A percentile compares a stretch with the other conserved stretches of the same genome.
Conservation (phyloP, 768 basidiomycete genomes). For the Hygrophorus russula region DNA sequence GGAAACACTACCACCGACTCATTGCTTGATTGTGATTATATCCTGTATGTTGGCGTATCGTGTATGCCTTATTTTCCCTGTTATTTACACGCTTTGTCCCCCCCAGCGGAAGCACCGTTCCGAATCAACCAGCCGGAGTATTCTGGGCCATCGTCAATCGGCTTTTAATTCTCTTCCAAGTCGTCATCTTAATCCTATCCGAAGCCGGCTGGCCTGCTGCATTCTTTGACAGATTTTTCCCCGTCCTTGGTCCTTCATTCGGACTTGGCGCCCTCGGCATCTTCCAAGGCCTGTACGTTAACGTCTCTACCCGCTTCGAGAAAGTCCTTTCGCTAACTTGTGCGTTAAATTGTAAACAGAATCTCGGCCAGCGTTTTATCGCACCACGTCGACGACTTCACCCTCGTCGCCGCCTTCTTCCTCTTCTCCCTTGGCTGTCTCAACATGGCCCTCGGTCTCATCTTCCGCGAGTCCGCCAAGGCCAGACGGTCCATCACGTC, state of each 20-base stretch:
- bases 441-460: slow-evolving; percentile 69
- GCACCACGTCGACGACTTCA: slow-evolving; percentile 77
- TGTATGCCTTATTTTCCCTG: neutral
- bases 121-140: slow-evolving; percentile 80
- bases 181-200: slow-evolving; percentile 68
- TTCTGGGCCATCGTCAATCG: slow-evolving; percentile 90
- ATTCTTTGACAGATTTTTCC: slow-evolving; percentile 81
- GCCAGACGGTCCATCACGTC: slow-evolving; percentile 49
- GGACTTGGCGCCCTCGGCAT: slow-evolving; percentile 82
- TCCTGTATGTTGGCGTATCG: slow-evolving; percentile 38
- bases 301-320: neutral
- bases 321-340: neutral
- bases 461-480: slow-evolving; percentile 57
- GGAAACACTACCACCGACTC: slow-evolving; percentile 18
- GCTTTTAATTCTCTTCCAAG: slow-evolving; percentile 79
- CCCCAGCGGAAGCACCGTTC: slow-evolving; percentile 73
- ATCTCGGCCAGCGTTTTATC: slow-evolving; percentile 65
- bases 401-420: slow-evolving; percentile 86
- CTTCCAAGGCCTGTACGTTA: slow-evolving; percentile 71
- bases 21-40: slow-evolving; percentile 61
- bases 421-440: slow-evolving; percentile 87
- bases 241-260: slow-evolving; percentile 74
- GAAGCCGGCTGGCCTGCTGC: slow-evolving; percentile 71
- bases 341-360: slow-evolving; percentile 17
- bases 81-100: slow-evolving; percentile 1